Conservation (phyloP, 164 flowering plant species). For the Nymphaea colorata region DNA sequence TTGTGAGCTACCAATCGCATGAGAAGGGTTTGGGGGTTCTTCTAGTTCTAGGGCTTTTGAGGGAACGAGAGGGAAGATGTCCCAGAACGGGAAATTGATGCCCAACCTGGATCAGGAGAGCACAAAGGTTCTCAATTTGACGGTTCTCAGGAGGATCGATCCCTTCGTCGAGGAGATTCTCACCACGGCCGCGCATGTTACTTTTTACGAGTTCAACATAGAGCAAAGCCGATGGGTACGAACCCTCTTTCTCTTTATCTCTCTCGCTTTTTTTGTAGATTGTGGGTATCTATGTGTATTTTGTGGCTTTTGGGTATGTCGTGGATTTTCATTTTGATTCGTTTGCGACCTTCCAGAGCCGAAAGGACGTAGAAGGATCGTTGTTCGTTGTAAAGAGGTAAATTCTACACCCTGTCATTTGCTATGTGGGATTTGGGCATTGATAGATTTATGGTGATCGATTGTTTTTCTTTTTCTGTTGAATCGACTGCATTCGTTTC, state of each 20-base stretch:
- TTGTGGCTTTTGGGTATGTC: background rate
- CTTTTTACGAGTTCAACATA: conserved; percentile 83
- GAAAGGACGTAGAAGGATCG: conserved; percentile 96
- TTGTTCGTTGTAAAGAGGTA: conserved; percentile 95
- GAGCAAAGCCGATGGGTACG: conserved; percentile 78
- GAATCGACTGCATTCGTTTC: too few species aligned
- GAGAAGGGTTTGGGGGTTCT: background rate
- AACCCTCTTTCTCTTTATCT: too few species aligned
- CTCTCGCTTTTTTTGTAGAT: background rate
- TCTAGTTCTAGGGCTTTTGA: background rate
- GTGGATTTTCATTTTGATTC: background rate
- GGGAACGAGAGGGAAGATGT: conserved; percentile 18
- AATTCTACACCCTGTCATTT: background rate
- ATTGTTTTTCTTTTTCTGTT: too few species aligned
- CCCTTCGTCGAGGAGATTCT: conserved; percentile 79
- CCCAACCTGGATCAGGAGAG: conserved; percentile 78
- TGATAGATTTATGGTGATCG: background rate
- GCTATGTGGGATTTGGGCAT: background rate
- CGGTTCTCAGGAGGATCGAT: conserved; percentile 84
- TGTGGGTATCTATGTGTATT: background rate
- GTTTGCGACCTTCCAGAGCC: conserved; percentile 43
- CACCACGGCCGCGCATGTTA: conserved; percentile 85
- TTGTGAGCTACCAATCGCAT: background rate
- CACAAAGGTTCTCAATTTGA: conserved; percentile 80
- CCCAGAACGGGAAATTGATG: conserved; percentile 62